phyloP scores from a whole-genome alignment of 371 early-diverging fungal genomes.

The Apophysomyces elegans region DNA sequence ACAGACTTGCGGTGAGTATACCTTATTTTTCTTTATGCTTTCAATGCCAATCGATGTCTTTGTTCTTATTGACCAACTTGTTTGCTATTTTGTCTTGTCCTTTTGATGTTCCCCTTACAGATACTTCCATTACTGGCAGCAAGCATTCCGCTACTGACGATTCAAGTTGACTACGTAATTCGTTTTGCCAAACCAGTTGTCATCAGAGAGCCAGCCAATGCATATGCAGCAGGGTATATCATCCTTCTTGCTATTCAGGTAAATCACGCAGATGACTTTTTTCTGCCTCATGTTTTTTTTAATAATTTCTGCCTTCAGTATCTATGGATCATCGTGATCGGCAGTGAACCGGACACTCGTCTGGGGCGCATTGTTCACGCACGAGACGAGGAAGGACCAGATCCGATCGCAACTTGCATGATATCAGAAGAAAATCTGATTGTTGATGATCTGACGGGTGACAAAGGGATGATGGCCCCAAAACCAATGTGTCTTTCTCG shows the following conservation, averaged over 20 bases:
- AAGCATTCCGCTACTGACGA: conserved; percentile 48
- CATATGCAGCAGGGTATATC: conserved; percentile 45
- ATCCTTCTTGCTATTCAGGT: conserved; percentile 46
- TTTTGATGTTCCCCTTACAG: conserved; percentile 14
- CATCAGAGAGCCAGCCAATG: conserved; percentile 29
- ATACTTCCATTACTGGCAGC: conserved; percentile 41
- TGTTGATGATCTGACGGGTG: not conserved
- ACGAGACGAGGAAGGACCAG: not conserved
- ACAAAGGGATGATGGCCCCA: conserved; percentile 12
- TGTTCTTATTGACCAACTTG: no score
- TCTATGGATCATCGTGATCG: conserved; percentile 41
- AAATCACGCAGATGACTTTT: conserved; percentile 8
- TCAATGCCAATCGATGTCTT: no score
- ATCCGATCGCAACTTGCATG: conserved; percentile 12
- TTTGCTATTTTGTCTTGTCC: no score
- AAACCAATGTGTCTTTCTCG: not conserved
- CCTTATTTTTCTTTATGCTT: no score
- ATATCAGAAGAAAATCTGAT: conserved; percentile 15
- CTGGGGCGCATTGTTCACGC: conserved; percentile 36
- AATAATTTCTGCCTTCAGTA: conserved; percentile 24
- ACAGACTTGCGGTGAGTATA: conserved; percentile 38
- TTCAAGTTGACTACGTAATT: conserved; percentile 47
- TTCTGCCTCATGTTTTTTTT: not conserved
- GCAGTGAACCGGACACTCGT: conserved; percentile 37
- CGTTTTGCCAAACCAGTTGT: conserved; percentile 30